Base-by-base conservation (phyloP, 108 stramenopile genomes). In the Cylindrotheca fusiformis region DNA sequence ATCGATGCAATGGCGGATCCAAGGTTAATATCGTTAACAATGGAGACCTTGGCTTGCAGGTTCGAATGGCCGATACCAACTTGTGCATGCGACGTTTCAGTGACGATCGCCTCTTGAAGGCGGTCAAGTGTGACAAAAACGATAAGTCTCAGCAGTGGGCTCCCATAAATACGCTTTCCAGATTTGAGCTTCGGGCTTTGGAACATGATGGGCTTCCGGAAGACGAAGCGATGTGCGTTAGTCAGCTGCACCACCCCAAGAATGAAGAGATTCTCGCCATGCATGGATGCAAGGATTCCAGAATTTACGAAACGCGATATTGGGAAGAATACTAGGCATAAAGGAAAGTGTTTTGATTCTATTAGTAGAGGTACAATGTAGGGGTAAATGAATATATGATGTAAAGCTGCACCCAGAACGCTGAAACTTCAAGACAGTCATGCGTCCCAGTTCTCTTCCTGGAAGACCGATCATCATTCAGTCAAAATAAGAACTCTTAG, bases 241-340 rank as follows among this genome's bases (percentile, higher is more conserved):
- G 10, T 14, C 36, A 41, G 36, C 36, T 41, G 36, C 36, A 41
- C 14, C 36, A 41, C 36, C 36, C 36, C 14, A 41, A 41, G 14
- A 41, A 41, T 14, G 36, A 14, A 41, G 36, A 41, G 14, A 14
- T 41, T 14, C 6, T 41, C 14, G 6, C 36, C 14, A 41, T 41
- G 36, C 36, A 41, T 41, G 36, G 36, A 41, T 41, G 36, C 36
- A 41, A 41, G 36, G 10, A 10, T 41, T 41, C 36, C 36, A 41
- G 36, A 41, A 41, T 41, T 14, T 41, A 41, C 36, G 36, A 41
- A 41, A 41, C 36, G 6, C 36, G 36, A 6, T 41, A 41, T 14
- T 41, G 36, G 36, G 36, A 41, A 41, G 36, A 41, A 41, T 41
- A n/a, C n/a, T n/a, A n/a, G n/a, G n/a, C n/a, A n/a, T n/a, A n/a